Base-by-base conservation (phyloP, 441 rosid species). In the Gossypium schwendimanii region DNA sequence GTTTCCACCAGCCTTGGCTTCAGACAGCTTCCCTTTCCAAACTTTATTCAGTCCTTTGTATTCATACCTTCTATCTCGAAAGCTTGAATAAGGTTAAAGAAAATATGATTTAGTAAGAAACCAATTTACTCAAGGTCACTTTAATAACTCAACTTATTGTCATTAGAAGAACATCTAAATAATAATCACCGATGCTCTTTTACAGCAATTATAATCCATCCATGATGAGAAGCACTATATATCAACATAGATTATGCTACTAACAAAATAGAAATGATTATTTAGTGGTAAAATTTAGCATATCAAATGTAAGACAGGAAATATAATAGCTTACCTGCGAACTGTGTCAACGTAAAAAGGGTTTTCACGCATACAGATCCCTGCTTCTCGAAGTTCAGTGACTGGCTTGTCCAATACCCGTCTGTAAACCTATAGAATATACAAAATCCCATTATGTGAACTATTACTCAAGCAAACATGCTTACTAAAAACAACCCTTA, bases 361-460 rank as follows among this genome's bases (percentile, higher is more conserved):
- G 77, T 96, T 96, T 84, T 96, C 99, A 58, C 98, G 89, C 99
- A 96, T 96, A 89, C 99, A 96, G 72, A 96, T 91, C 78, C 97
- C 99, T 73, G 99, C 99, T 81, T 96, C 99, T 79, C 96, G 92
- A 83, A 96, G 81, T 87, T 93, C 99, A 81, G 94, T 88, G 63
- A 87, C 90, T 59, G 99, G 98, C 81, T 91, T 96, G 84, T 93
- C 93, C 49, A 93, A 85, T 11, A 86, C 98, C 66, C 97, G 81
- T 84, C 81, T 87, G 84, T 93, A 89, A 80, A 97, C 98, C 99
- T 95, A 63, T 47, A 66, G 71, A 74, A 69, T 15, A 73, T 52
- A 76, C 63, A 73, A 80, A 69, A 73, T 60, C 64, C 24, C 64
- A 75, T 80, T 64, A 52, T 63, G 66, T 74, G 52, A 64, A 64